These are phyloP conservation scores for Globisporangium cederbergense DNA, from an alignment of 352 stramenopile genomes.

Conservation along the genomic window DNA sequence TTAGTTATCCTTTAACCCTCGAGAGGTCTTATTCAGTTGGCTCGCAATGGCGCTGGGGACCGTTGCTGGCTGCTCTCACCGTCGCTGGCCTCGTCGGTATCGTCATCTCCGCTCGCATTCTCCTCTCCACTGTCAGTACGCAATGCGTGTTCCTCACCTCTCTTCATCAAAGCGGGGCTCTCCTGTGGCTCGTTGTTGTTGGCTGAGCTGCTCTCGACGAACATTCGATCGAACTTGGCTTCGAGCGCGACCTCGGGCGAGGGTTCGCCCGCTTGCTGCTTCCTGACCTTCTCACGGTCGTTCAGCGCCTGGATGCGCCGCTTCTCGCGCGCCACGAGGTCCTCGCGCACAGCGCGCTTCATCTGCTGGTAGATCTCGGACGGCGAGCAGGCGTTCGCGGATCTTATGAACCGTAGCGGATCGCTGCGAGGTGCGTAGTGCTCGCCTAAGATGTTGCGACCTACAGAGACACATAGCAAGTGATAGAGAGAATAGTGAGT, in stretches of 20 bases:
- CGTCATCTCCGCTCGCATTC: background rate
- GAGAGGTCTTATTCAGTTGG: background rate
- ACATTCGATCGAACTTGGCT: conserved; percentile 16
- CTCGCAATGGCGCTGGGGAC: background rate
- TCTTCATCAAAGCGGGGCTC: background rate
- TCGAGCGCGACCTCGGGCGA: conserved; percentile 11
- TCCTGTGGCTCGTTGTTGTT: background rate
- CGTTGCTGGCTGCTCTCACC: background rate
- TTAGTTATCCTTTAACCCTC: background rate
- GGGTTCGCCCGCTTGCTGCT: conserved; percentile 1
- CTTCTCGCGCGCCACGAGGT: conserved; percentile 20
- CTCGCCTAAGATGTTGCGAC: conserved; percentile 26
- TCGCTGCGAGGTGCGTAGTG: conserved; percentile 16
- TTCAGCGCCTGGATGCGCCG: conserved; percentile 25
- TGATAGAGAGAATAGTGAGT: background rate
- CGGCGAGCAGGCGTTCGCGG: background rate
- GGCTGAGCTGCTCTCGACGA: background rate
- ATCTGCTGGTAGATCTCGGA: conserved; percentile 21
- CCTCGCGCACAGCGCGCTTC: conserved; percentile 17
- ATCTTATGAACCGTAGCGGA: conserved; percentile 17
- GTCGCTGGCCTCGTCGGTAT: background rate
- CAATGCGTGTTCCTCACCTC: background rate
- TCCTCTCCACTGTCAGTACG: background rate
- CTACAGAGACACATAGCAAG: conserved; percentile 9
- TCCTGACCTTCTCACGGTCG: conserved; percentile 9